Conservation (phyloP, 2,329 filamentous ascomycete species). For the Blastomyces percursus region DNA sequence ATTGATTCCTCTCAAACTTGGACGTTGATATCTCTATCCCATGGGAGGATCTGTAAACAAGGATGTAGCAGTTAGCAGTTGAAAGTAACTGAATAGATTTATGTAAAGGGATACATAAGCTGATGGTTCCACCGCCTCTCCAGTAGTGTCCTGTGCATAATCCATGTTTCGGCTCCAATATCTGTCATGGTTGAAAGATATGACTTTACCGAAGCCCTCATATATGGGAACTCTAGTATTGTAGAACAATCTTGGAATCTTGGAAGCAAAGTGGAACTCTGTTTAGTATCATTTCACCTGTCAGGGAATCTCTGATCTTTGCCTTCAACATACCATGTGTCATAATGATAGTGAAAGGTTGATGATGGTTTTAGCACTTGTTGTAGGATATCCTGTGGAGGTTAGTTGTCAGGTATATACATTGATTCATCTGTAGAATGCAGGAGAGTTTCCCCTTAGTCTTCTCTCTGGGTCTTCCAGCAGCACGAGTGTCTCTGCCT, state of each 20-base stretch:
- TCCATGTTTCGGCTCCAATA: constrained; percentile 49
- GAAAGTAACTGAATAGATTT: background rate
- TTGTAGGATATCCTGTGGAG: background rate
- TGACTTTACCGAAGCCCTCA: constrained; percentile 43
- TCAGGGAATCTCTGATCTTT: background rate
- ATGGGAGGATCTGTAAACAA: constrained; percentile 42
- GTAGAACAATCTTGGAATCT: constrained; percentile 32
- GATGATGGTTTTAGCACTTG: background rate
- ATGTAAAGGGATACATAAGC: constrained; percentile 16
- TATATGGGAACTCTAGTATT: constrained; percentile 38
- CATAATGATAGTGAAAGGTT: constrained; percentile 32
- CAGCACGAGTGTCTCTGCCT: constrained; percentile 12
- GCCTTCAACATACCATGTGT: constrained; percentile 17
- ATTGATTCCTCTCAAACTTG: constrained; percentile 47
- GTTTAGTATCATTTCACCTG: background rate
- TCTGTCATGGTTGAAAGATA: constrained; percentile 48
- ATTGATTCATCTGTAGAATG: constrained; percentile 10
- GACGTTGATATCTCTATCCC: constrained; percentile 52
- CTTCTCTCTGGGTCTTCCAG: constrained; percentile 9
- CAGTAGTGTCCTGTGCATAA: constrained; percentile 51
- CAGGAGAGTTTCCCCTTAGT: background rate
- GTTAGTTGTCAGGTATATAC: constrained; percentile 6
- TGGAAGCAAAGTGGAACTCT: constrained; percentile 36
- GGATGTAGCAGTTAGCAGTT: background rate
- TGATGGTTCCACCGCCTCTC: constrained; percentile 55